Evolutionary conservation across 1,284 basidiomycete genomes (phyloP), one percentile per base, ranked within the genome.

Genomic region (Moesziomyces antarcticus): DNA sequence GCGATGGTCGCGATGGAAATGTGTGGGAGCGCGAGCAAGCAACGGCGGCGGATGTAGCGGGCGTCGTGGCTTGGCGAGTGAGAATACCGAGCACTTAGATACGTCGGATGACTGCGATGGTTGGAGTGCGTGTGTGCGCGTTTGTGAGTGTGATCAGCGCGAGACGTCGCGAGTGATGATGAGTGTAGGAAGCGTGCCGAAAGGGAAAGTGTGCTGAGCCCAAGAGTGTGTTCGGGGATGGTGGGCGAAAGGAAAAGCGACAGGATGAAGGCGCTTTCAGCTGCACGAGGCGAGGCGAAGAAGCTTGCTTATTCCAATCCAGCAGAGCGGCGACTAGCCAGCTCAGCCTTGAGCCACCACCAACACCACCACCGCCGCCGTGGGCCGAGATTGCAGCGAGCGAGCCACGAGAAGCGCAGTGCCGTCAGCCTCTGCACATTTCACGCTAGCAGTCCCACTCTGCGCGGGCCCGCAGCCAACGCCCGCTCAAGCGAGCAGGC

Each of bases 101-200:
- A 25, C 16, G 45, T 22, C 8, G 44, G 9, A 13, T 22, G 44
- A 14, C 21, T 45, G 9, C 18, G 21, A 20, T 14, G 8, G 18
- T 22, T 22, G 20, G 44, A 45, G 44, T 25, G 44, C 4, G 20
- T 22, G n/a, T 24, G 41, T 11, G 21, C 41, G 27, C 21, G 25
- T 27, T 5, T 27, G 25, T 27, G 25, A 7, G 25, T 6, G 40
- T 30, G 42, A 24, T 37, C 20, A 21, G 30, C 18, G 22, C 20
- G 7, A 40, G 37, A 40, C 37, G 37, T 18, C 37, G 37, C 37
- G 14, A 18, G 20, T 40, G 53, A 59, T 51, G 66, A 41, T 59
- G 66, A 69, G 60, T 58, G 56, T 69, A 69, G 66, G 66, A 43
- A 69, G 66, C 66, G 66, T 51, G 49, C 42, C 37, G 47, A 52